Evolutionary conservation across 1,284 basidiomycete genomes (phyloP), one percentile per base, ranked within the genome.

Genomic region (Schizophyllum amplum): DNA sequence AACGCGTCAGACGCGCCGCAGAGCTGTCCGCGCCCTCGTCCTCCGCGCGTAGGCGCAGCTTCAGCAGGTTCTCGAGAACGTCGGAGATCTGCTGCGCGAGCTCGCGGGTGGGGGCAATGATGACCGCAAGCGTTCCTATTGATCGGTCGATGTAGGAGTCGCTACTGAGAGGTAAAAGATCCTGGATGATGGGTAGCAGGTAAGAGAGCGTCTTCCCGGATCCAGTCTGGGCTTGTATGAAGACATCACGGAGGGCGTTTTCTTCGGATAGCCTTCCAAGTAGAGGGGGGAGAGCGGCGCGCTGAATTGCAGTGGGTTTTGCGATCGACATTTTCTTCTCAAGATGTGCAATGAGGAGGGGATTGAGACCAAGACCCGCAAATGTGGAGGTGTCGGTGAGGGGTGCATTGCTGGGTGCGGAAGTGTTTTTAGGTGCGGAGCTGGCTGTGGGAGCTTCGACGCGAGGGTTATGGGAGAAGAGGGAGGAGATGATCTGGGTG

Each of bases 191-290:
- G 20, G 97, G 97, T 4, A 99, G 82, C 17, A 99, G 82, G 73
- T 92, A 99, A 2, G 96, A 84, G 22, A 99, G 76, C 0, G 96
- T 99, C 75, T 99, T 99, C 64, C 97, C 97, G 0, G 95, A 98
- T 59, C 97, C 97, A 0, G 97, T 99, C 69, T 99, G 96, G 4
- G 94, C 92, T 69, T 98, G 95, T 55, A 99, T 90, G 68, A 99
- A 94, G 15, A 93, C 83, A 70, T 99, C 97, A 57, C 90, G 79
- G 24, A 72, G 72, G 21, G 67, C 64, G 53, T 71, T 72, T 33
- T 73, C 73, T 51, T 72, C 64, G 0, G 77, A 69, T 2, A 72
- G 59, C 1, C 71, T 66, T 11, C 75, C 72, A 1, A 94, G 75
- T 51, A 98, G 79, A 47, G 84, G 76, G 4, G 92, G 87, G 20